Percentiles rank a stretch among this genome's conserved stretches.
Evolutionary conservation across 148 eudicot genomes (phyloP).

Genomic region (Rhododendron molle): DNA sequence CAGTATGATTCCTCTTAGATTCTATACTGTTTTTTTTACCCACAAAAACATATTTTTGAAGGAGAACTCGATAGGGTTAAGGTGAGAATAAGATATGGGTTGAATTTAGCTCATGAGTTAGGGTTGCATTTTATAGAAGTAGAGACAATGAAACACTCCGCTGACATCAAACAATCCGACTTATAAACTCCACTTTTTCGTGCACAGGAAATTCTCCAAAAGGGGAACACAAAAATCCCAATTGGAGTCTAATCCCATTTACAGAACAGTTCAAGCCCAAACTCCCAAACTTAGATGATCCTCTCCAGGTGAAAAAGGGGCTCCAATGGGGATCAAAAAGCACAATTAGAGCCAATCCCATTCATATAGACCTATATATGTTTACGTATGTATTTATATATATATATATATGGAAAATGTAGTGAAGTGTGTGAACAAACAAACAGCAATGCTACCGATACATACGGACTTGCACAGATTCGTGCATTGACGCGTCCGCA

Average conservation of each 20-base stretch:
- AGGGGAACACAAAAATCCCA: not conserved
- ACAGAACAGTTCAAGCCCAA: not conserved
- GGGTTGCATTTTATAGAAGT: no score
- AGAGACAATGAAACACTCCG: not conserved
- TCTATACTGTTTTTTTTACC: no score
- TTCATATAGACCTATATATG: not conserved
- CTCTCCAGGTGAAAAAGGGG: not conserved
- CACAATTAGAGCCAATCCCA: slow-evolving; percentile 16
- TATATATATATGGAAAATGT: not conserved
- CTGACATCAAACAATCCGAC: not conserved
- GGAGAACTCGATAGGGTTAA: no score
- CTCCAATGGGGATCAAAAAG: slow-evolving; percentile 4
- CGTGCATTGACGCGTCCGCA: not conserved
- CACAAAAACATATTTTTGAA: no score
- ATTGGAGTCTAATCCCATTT: not conserved
- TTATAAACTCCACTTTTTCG: not conserved
- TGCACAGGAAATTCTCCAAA: not conserved
- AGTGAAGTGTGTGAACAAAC: not conserved
- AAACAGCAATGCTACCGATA: not conserved
- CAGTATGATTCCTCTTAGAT: not conserved
- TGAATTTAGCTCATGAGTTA: no score
- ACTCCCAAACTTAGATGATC: not conserved
- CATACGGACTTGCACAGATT: not conserved
- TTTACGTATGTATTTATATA: not conserved
- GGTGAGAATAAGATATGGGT: no score